Base-by-base conservation (phyloP, 345 rosid species). In the Salix suchowensis region DNA sequence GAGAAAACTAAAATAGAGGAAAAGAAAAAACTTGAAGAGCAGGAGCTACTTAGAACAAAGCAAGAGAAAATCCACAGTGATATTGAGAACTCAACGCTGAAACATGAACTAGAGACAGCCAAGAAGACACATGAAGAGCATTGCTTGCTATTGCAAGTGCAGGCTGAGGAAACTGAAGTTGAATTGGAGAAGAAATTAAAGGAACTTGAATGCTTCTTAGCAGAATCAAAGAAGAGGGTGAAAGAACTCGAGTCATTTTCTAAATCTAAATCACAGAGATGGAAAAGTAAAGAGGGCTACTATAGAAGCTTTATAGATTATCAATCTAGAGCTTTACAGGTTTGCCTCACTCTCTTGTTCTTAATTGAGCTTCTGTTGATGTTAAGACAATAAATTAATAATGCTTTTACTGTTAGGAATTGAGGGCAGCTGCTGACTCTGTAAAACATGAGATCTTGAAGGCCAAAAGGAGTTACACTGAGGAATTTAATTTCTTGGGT, bases 181-280 rank as follows among this genome's bases (percentile, higher is more conserved):
- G 85, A 84, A 71, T 73, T 88, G 73, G 93, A 89, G 81, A 87
- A 79, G 83, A 94, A 85, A 88, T 74, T 90, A 60, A 85, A 86
- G 77, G 92, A 91, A 69, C 85, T 88, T 14, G 94, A 94, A 85
- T 42, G 65, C 73, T 83, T 80, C 48, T 82, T 86, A 32, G 79
- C 50, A 21, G 87, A 86, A 72, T 90, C 95, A 64, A 88, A 80
- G 73, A 87, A 82, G 81, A 89, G 84, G 83, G 88, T 87, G 85
- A 83, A 89, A 84, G 95, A 96, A 78, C 91, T 93, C 5, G 92
- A 96, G 81, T 89, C 90, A 62, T 85, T 85, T 70, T 84, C 89
- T 79, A 89, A 90, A 80, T 83, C 89, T 40, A 90, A 89, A 85
- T 84, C 83, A 75, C 87, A 79, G 75, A 87, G 88, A 76, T 96